Base-by-base conservation (phyloP, 192 early-diverging fungal genomes). In the Rhizophagus sp. region DNA sequence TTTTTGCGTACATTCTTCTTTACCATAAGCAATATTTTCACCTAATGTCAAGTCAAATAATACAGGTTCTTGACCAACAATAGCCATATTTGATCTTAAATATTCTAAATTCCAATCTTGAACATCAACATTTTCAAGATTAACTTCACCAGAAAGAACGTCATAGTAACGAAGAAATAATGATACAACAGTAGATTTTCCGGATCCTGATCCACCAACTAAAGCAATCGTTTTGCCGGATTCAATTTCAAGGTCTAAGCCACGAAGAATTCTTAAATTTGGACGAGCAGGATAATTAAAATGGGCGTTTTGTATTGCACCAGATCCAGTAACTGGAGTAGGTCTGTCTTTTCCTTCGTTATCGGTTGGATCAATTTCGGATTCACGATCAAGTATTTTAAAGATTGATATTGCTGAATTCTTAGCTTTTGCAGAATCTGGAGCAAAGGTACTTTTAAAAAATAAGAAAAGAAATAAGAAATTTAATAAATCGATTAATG, bases 1-100 rank as follows among this genome's bases (percentile, higher is more conserved):
- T 50, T 84, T 81, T 66, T 89, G 83, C 8, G 92, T 84, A 36
- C 68, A 70, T 3, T 81, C 83, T 15, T 80, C 78, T 0, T 86
- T 80, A 34, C 91, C 93, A 81, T 95, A 97, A 9, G 85, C 86
- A 70, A 98, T 96, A 89, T 98, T 98, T 19, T 97, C 96, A 34
- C 87, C 88, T 79, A 98, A 93, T 33, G 91, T 88, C 82, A 95
- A 85, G 85, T 96, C 94, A 81, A 97, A 97, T 52, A 98, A 83
- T 52, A 94, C 90, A 5, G 97, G 97, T 86, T 97, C 96, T 83
- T 98, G 97, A 30, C 93, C 92, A 13, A 98, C 97, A n/a, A 98
- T 85, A 22, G 95, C 93, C 87, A 97, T 84, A 76, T 89, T 89
- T 33, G 79, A 61, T 72, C 97, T 91, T 30, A 97, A 86, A 57